A percentile compares a stretch with the other conserved stretches of the same genome.
These are phyloP conservation scores for Brassica cretica DNA, from an alignment of 345 rosid species.

Conservation along the genomic window DNA sequence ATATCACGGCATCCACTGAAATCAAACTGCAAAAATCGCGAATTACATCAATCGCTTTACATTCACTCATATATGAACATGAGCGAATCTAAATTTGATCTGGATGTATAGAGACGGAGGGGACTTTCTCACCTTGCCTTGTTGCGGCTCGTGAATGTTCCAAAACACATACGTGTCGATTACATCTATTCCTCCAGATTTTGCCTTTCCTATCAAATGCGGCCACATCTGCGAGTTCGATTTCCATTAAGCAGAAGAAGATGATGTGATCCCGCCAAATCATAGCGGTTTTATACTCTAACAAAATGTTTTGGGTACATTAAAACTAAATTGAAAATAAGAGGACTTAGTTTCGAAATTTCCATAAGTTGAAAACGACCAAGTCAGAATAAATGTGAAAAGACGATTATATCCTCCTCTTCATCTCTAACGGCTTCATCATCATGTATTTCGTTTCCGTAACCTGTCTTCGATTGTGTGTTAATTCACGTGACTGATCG, in stretches of 20 bases:
- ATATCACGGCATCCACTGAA: constrained; percentile 70
- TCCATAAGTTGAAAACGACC: constrained; percentile 17
- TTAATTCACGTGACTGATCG: constrained; percentile 30
- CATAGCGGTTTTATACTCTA: background rate
- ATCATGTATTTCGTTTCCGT: constrained; percentile 13
- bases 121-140: constrained; percentile 54
- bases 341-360: background rate
- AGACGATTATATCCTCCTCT: constrained; percentile 29
- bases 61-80: background rate
- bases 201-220: constrained; percentile 69
- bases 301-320: background rate
- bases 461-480: constrained; percentile 16
- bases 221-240: constrained; percentile 78
- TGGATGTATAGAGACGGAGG: background rate
- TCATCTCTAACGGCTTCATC: constrained; percentile 35
- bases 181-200: constrained; percentile 83
- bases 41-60: background rate
- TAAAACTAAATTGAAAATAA: background rate
- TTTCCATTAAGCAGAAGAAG: constrained; percentile 21
- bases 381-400: background rate
- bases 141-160: constrained; percentile 84
- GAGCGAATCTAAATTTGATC: background rate
- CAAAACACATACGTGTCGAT: constrained; percentile 89
- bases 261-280: constrained; percentile 28
- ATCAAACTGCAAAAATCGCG: constrained; percentile 55